Evolutionary conservation across 495 filamentous ascomycete genomes (phyloP).

Genomic region (Articulospora tetracladia): DNA sequence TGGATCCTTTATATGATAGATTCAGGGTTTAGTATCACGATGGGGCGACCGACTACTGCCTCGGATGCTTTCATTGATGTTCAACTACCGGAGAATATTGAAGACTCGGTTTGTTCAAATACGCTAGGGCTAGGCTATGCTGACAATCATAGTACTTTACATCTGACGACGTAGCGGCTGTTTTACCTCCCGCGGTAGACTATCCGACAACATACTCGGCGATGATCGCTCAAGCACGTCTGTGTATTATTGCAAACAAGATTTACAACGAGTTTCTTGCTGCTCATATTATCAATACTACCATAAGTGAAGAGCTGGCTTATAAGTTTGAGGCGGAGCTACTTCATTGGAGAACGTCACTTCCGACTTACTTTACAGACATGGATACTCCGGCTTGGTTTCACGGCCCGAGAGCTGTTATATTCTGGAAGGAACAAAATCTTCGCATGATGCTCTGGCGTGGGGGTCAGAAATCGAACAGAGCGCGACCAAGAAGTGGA

Average conservation of each 20-base stretch:
- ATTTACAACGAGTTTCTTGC: conserved; percentile 30
- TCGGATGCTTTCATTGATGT: conserved; percentile 49
- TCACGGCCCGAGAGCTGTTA: conserved; percentile 22
- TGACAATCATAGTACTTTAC: conserved; percentile 6
- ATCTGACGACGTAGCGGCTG: conserved; percentile 9
- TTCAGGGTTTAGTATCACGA: conserved; percentile 27
- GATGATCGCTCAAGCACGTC: conserved; percentile 30
- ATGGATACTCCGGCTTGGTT: conserved; percentile 24
- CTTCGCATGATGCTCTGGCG: conserved; percentile 30
- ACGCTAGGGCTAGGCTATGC: background rate
- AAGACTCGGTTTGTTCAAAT: conserved; percentile 34
- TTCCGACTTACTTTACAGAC: conserved; percentile 10
- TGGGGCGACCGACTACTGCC: conserved; percentile 34
- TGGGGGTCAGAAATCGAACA: conserved; percentile 12
- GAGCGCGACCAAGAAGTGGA: conserved; percentile 15
- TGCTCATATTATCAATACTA: conserved; percentile 14
- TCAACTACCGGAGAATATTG: conserved; percentile 43
- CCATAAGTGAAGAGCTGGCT: conserved; percentile 22
- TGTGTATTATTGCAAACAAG: conserved; percentile 25
- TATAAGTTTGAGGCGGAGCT: conserved; percentile 27
- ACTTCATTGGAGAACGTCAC: conserved; percentile 19
- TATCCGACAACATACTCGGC: conserved; percentile 30
- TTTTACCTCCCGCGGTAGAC: conserved; percentile 21
- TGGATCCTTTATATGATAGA: conserved; percentile 27
- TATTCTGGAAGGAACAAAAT: conserved; percentile 31